These are phyloP conservation scores for Rhizopogon roseolus DNA, from an alignment of 768 basidiomycete species.

Conservation along the genomic window DNA sequence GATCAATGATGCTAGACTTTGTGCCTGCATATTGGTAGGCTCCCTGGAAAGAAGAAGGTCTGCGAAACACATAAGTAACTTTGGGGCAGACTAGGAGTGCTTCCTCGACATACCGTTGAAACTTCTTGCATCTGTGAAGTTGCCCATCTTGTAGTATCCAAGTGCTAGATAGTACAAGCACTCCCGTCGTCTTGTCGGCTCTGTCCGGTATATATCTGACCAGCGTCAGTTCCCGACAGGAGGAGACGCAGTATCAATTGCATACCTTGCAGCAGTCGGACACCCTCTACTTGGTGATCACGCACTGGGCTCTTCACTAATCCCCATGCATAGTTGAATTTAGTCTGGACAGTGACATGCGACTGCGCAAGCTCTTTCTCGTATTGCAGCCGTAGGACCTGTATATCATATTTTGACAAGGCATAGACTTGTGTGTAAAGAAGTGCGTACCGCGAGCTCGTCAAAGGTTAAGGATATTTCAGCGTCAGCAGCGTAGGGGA, in stretches of 20 bases:
- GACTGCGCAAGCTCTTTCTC: slow-evolving; percentile 79
- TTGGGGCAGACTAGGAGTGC: neutral
- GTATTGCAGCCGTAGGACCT: slow-evolving; percentile 87
- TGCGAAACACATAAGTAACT: slow-evolving; percentile 25
- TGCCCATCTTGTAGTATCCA: slow-evolving; percentile 95
- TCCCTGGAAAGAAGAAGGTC: slow-evolving; percentile 88
- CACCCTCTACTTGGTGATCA: slow-evolving; percentile 89
- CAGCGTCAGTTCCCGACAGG: slow-evolving; percentile 6
- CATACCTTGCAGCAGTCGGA: slow-evolving; percentile 82
- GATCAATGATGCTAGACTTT: slow-evolving; percentile 80
- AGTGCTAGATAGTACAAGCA: slow-evolving; percentile 96
- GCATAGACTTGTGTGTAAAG: neutral
- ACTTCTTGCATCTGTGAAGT: slow-evolving; percentile 86
- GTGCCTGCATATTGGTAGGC: slow-evolving; percentile 89
- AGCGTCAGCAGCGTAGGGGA: slow-evolving; percentile 95
- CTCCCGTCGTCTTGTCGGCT: slow-evolving; percentile 84
- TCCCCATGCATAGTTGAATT: slow-evolving; percentile 98
- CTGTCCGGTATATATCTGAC: slow-evolving; percentile 86
- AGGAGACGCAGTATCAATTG: slow-evolving; percentile 6
- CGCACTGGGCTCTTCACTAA: slow-evolving; percentile 85
- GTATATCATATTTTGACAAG: slow-evolving; percentile 1
- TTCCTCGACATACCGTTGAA: slow-evolving; percentile 73
- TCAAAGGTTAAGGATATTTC: slow-evolving; percentile 85
- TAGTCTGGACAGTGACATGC: slow-evolving; percentile 90
- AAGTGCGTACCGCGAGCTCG: slow-evolving; percentile 70